Evolutionary conservation across 257 asterid species (phyloP).

Genomic region (Mitragyna speciosa): DNA sequence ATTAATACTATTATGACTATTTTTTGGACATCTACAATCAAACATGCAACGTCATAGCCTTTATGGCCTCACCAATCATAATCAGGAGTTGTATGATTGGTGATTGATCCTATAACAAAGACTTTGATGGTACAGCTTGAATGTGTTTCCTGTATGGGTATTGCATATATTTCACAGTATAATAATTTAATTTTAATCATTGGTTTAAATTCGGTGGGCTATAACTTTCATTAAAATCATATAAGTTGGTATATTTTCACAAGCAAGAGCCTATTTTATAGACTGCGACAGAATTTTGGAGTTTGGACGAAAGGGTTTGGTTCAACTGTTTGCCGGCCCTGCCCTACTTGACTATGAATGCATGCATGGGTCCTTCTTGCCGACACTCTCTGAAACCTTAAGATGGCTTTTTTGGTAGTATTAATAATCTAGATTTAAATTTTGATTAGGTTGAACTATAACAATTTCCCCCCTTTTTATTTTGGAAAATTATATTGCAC

Average conservation of each 20-base stretch:
- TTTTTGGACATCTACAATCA: background rate
- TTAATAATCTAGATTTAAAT: background rate
- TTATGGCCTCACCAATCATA: background rate
- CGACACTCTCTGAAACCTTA: slow-evolving; percentile 22
- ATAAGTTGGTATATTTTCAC: slow-evolving; percentile 21
- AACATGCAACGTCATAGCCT: background rate
- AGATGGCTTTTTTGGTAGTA: background rate
- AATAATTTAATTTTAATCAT: slow-evolving; percentile 29
- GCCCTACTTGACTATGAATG: slow-evolving; percentile 20
- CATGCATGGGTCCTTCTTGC: slow-evolving; percentile 14
- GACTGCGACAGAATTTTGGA: slow-evolving; percentile 23
- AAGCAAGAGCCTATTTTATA: slow-evolving; percentile 27
- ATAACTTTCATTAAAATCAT: slow-evolving; percentile 34
- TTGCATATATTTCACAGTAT: background rate
- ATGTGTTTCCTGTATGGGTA: background rate
- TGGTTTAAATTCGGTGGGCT: slow-evolving; percentile 39
- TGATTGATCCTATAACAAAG: background rate
- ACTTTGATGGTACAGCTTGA: slow-evolving; percentile 1
- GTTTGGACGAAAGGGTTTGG: slow-evolving; percentile 34
- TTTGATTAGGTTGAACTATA: background rate
- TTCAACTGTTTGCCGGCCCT: slow-evolving; percentile 25
- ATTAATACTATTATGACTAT: background rate
- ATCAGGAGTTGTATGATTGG: background rate
- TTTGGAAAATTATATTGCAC: background rate
- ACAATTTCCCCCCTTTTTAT: background rate